A percentile compares a stretch with the other conserved stretches of the same genome.
phyloP scores from a whole-genome alignment of 192 early-diverging fungal species.

The Phlyctochytrium planicorne region DNA sequence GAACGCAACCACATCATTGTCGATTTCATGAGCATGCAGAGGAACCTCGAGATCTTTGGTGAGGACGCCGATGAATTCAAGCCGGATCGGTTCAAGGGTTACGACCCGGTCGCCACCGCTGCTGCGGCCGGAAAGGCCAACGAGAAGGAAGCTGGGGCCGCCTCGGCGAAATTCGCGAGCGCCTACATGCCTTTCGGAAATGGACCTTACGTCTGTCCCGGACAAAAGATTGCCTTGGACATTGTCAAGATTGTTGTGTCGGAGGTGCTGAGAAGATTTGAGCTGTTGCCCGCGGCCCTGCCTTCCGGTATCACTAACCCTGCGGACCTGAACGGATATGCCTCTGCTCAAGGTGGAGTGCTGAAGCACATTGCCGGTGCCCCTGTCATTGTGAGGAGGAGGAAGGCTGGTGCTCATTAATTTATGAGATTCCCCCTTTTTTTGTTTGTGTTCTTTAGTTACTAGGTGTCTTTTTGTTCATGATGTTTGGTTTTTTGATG shows the following conservation, averaged over 20 bases:
- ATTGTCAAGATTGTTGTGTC: slow-evolving; percentile 10
- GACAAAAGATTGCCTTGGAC: slow-evolving; percentile 10
- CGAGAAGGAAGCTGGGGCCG: neutral
- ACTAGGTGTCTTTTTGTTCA: too few species aligned
- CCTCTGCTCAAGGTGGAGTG: slow-evolving; percentile 7
- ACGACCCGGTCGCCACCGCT: neutral
- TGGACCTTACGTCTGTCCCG: slow-evolving; percentile 16
- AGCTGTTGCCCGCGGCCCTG: neutral
- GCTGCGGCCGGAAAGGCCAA: neutral
- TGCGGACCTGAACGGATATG: slow-evolving; percentile 12
- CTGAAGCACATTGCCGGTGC: slow-evolving; percentile 15
- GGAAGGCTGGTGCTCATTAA: slow-evolving; percentile 16
- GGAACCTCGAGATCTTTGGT: slow-evolving; percentile 5
- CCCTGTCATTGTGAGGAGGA: slow-evolving; percentile 19
- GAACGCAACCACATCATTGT: slow-evolving; percentile 18
- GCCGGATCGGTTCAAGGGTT: slow-evolving; percentile 4
- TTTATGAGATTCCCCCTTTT: too few species aligned
- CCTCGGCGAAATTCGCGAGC: neutral
- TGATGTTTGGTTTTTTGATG: too few species aligned
- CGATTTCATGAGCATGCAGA: slow-evolving; percentile 9
- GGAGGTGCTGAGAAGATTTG: slow-evolving; percentile 18
- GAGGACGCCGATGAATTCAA: slow-evolving; percentile 3
- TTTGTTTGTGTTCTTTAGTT: too few species aligned
- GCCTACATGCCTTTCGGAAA: slow-evolving; percentile 14
- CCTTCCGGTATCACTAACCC: neutral